Base-by-base conservation (phyloP, 2,329 filamentous ascomycete genomes). In the Aspergillus aculeatus region DNA sequence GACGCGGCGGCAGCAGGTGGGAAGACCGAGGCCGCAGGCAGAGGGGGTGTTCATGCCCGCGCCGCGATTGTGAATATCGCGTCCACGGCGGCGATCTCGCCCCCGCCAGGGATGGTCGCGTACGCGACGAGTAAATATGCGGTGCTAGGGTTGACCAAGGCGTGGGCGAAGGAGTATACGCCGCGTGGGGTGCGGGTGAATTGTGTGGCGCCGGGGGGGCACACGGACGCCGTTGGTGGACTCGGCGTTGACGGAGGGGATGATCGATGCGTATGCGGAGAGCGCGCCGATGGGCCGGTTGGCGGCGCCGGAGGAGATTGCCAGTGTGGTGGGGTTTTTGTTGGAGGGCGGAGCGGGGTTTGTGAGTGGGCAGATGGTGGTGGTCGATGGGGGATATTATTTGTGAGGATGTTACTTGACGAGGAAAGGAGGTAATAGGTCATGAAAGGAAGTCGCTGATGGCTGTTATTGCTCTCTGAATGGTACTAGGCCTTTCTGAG, bases 321-420 rank as follows among this genome's bases (percentile, higher is more conserved):
- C 51, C 14, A n/a, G 41, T 54, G 32, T 38, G 31, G 51, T 54
- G 23, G 51, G 21, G 21, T 54, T 54, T 16, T 54, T 54, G 51
- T n/a, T 54, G 51, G 35, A 38, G 14, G 21, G 24, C 2, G 51
- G 32, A 0, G 38, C 51, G 3, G 41, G 51, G 11, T 54, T n/a
- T 24, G 41, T 54, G 12, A 54, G 31, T 14, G 51, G 51, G 4
- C 35, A 47, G 35, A 24, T 54, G 32, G 16, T 54, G 7, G 21
- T 26, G 1, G 51, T 54, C 3, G 35, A 44, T 44, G 51, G 51
- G 32, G 51, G 35, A 14, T 35, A 16, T 35, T 35, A 35, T 35
- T 16, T 35, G 12, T 35, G 32, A 35, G 10, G 26, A 26, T 35
- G 3, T 16, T 12, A 12, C 14, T 4, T 16, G 7, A 35, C 4